Evolutionary conservation across 257 asterid genomes (phyloP).

Genomic region (Scutellaria minor): DNA sequence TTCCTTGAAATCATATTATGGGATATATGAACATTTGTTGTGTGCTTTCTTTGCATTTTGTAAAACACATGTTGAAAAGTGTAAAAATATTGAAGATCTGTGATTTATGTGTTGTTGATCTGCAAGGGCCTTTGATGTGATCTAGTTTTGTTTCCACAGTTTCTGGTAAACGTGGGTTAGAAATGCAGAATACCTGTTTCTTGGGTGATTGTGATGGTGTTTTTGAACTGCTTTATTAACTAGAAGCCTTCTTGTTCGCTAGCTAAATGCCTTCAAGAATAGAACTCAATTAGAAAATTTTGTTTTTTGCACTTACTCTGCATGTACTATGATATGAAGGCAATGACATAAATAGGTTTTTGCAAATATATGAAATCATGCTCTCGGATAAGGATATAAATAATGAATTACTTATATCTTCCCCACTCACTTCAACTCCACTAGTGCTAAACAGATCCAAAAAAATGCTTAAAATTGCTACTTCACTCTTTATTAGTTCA

Average conservation of each 20-base stretch:
- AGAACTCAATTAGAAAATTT: background rate
- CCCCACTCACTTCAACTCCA: background rate
- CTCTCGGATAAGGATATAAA: slow-evolving; percentile 2
- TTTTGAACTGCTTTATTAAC: background rate
- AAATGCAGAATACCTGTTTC: background rate
- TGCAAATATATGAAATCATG: slow-evolving; percentile 8
- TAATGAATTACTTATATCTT: background rate
- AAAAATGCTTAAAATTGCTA: slow-evolving; percentile 19
- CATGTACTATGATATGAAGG: slow-evolving; percentile 6
- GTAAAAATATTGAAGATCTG: background rate
- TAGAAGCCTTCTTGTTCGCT: background rate
- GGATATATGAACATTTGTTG: background rate
- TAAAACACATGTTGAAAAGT: background rate
- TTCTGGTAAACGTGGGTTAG: background rate
- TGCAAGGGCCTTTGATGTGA: background rate
- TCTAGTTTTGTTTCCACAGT: background rate
- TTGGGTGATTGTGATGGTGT: slow-evolving; percentile 8
- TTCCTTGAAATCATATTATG: slow-evolving; percentile 3
- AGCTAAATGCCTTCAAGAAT: background rate
- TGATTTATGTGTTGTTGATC: background rate
- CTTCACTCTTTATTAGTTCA: slow-evolving; percentile 12
- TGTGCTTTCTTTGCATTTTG: background rate
- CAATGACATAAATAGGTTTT: slow-evolving; percentile 6
- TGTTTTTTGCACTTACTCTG: slow-evolving; percentile 10
- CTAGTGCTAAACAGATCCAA: slow-evolving; percentile 23